Evolutionary conservation across 257 asterid species (phyloP).

Genomic region (Nicotiana knightiana): DNA sequence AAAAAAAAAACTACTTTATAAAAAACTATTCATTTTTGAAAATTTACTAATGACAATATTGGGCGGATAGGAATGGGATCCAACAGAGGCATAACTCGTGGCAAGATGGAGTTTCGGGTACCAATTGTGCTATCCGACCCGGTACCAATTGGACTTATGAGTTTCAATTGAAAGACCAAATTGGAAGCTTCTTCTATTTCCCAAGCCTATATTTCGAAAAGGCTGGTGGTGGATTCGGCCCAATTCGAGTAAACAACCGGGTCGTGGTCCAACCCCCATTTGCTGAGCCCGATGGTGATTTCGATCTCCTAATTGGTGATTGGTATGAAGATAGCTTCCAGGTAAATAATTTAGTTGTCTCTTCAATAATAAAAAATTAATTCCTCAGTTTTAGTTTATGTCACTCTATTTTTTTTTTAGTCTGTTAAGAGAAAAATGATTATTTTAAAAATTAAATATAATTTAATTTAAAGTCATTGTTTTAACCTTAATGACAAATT

Average conservation of each 20-base stretch:
- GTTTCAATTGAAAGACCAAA: constrained; percentile 52
- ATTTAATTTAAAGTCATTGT: too few relatives aligned
- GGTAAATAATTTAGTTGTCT: constrained; percentile 21
- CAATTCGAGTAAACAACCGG: constrained; percentile 38
- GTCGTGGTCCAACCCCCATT: constrained; percentile 24
- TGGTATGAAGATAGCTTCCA: constrained; percentile 45
- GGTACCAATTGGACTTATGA: constrained; percentile 44
- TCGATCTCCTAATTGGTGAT: constrained; percentile 61
- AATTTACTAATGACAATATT: not conserved
- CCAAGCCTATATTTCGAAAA: constrained; percentile 39
- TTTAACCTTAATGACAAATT: too few relatives aligned
- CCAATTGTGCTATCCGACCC: constrained; percentile 49
- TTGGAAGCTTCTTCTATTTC: constrained; percentile 46
- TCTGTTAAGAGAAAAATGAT: too few relatives aligned
- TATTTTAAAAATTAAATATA: too few relatives aligned
- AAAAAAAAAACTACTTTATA: too few relatives aligned
- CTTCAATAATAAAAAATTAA: not conserved
- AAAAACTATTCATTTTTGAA: too few relatives aligned
- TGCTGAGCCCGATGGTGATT: constrained; percentile 37
- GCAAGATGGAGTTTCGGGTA: constrained; percentile 62
- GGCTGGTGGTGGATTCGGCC: constrained; percentile 58
- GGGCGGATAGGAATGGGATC: constrained; percentile 42
- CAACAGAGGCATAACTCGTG: constrained; percentile 51
- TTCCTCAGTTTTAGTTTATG: too few relatives aligned
- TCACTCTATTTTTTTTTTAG: too few relatives aligned